Evolutionary conservation across 805 yeast species (phyloP).

Genomic region (Geotrichum ghanense): DNA sequence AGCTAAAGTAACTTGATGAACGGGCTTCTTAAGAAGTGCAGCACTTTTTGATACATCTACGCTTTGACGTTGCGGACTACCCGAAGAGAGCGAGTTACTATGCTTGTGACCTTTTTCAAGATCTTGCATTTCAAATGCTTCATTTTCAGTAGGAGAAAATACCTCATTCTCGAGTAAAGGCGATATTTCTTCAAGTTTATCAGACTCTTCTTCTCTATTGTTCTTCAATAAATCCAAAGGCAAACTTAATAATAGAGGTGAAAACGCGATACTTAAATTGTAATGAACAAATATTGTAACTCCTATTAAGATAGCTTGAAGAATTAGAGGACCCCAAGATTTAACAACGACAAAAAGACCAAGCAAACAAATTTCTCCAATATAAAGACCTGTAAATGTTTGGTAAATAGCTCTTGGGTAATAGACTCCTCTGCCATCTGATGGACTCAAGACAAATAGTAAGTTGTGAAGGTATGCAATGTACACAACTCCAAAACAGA

Average conservation of each 20-base stretch:
- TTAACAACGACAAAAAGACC: constrained; percentile 85
- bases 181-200: background rate
- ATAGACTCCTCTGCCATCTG: constrained; percentile 69
- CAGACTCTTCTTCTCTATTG: constrained; percentile 1
- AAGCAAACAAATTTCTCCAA: constrained; percentile 76
- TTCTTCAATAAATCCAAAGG: constrained; percentile 25
- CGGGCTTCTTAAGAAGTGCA: background rate
- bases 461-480: constrained; percentile 71
- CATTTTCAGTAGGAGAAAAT: constrained; percentile 17
- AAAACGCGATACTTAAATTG: constrained; percentile 55
- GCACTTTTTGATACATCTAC: background rate
- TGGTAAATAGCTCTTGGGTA: constrained; percentile 87
- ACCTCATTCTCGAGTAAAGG: constrained; percentile 8
- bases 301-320: constrained; percentile 55
- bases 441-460: constrained; percentile 55
- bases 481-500: constrained; percentile 61
- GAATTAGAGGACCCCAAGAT: constrained; percentile 88
- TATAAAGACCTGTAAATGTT: constrained; percentile 75
- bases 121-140: background rate
- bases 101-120: background rate
- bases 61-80: background rate
- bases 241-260: constrained; percentile 34
- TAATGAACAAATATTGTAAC: constrained; percentile 61
- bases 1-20: constrained; percentile 21
- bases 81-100: background rate